Percentiles rank a stretch among this genome's conserved stretches.
Conservation (phyloP, 2,329 filamentous ascomycete species). For the Nigrograna mackinnonii region DNA sequence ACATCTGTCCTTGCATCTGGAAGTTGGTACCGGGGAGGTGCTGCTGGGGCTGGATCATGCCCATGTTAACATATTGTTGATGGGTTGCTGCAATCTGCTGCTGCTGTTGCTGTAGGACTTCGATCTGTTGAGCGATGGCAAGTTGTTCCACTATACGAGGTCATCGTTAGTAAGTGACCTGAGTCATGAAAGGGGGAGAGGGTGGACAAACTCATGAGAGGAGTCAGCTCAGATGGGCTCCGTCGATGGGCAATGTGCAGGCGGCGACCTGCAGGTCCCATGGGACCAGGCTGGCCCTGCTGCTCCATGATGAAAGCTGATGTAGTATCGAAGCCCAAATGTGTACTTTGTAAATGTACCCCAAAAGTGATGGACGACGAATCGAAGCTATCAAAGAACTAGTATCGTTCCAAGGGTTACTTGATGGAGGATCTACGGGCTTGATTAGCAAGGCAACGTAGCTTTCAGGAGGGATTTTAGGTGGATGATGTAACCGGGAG, state of each 20-base stretch:
- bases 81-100: constrained; percentile 96
- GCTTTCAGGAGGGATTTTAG: background rate
- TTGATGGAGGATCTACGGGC: constrained; percentile 26
- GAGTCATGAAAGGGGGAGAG: constrained; percentile 9
- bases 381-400: constrained; percentile 23
- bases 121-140: constrained; percentile 96
- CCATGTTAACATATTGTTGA: constrained; percentile 97
- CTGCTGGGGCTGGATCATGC: constrained; percentile 87
- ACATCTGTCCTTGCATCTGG: constrained; percentile 70
- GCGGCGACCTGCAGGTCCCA: constrained; percentile 80
- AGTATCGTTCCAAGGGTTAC: constrained; percentile 21
- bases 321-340: constrained; percentile 23
- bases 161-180: constrained; percentile 23
- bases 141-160: constrained; percentile 82
- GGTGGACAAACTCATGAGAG: constrained; percentile 88
- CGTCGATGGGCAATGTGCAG: constrained; percentile 96
- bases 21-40: constrained; percentile 63
- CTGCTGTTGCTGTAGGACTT: constrained; percentile 95
- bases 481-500: constrained; percentile 9
- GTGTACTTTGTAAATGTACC: constrained; percentile 21
- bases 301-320: constrained; percentile 46
- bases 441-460: constrained; percentile 21
- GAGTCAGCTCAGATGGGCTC: constrained; percentile 95
- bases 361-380: constrained; percentile 25
- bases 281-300: constrained; percentile 56